Percentiles rank a stretch among this genome's conserved stretches.
Conservation (phyloP, 805 yeast genomes). For the Zygoascus bituminiphila region DNA sequence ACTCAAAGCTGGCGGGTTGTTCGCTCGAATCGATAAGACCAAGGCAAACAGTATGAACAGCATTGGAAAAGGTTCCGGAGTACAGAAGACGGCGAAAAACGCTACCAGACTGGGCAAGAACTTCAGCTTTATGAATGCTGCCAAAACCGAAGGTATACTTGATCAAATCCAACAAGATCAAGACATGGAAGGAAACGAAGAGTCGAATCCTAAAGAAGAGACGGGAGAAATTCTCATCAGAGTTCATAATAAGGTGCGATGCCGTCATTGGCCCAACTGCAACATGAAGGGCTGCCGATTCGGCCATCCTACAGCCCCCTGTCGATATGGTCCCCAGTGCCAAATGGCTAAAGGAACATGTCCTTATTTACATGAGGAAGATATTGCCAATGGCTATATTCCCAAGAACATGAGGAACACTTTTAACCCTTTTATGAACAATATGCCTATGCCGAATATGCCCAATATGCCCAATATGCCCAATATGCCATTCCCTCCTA, state of each 20-base stretch:
- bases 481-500: background rate
- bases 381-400: constrained; percentile 2
- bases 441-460: constrained; percentile 35
- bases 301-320: constrained; percentile 72
- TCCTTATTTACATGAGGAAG: constrained; percentile 72
- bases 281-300: constrained; percentile 44
- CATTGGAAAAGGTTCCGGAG: background rate
- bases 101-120: constrained; percentile 3
- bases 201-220: background rate
- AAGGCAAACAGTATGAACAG: constrained; percentile 4
- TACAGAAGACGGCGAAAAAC: background rate
- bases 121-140: background rate
- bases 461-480: constrained; percentile 35
- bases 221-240: background rate
- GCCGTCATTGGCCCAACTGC: constrained; percentile 32
- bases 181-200: background rate
- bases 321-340: constrained; percentile 72
- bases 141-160: background rate
- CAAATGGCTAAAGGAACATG: constrained; percentile 76
- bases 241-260: constrained; percentile 15
- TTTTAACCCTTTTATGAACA: background rate
- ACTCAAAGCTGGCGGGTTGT: background rate
- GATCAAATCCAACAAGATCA: background rate
- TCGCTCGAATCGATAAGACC: background rate
- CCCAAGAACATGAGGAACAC: background rate